Evolutionary conservation across 176 grass and related monocot species (phyloP).

Genomic region (Carex kokanica): DNA sequence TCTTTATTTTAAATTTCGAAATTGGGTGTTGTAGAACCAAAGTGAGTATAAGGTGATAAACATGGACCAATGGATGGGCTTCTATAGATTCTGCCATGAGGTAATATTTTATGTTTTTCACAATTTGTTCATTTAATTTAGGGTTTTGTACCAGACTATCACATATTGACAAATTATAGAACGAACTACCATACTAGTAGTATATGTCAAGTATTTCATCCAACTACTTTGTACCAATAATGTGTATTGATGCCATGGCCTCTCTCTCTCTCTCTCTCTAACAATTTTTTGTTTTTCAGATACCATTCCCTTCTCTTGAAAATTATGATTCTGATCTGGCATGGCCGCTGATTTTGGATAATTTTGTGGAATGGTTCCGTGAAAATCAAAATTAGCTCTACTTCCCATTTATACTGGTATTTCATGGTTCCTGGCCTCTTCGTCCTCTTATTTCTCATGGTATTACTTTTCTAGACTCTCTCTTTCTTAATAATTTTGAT

Average conservation of each 20-base stretch:
- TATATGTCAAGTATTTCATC: background rate
- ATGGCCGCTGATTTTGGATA: conserved; percentile 98
- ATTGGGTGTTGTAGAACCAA: conserved; percentile 55
- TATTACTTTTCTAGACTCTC: background rate
- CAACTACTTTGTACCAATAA: background rate
- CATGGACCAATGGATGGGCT: conserved; percentile 97
- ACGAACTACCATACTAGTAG: background rate
- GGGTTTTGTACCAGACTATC: background rate
- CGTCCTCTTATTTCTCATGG: background rate
- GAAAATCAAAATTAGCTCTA: conserved; percentile 54
- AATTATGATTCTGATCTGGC: conserved; percentile 89
- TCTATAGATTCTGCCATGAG: conserved; percentile 97
- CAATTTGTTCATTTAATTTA: conserved; percentile 17
- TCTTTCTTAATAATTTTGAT: background rate
- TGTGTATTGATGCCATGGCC: background rate
- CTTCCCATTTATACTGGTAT: background rate
- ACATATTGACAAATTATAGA: background rate
- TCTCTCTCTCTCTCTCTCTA: background rate
- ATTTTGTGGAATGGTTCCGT: conserved; percentile 94
- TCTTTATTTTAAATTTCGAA: conserved; percentile 13
- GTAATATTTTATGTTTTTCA: conserved; percentile 35
- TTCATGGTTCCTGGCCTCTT: background rate
- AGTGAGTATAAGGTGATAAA: conserved; percentile 99
- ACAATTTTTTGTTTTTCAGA: conserved; percentile 50
- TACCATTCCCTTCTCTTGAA: conserved; percentile 93